Conservation (phyloP, 257 asterid species). For the Osmanthus fragrans region DNA sequence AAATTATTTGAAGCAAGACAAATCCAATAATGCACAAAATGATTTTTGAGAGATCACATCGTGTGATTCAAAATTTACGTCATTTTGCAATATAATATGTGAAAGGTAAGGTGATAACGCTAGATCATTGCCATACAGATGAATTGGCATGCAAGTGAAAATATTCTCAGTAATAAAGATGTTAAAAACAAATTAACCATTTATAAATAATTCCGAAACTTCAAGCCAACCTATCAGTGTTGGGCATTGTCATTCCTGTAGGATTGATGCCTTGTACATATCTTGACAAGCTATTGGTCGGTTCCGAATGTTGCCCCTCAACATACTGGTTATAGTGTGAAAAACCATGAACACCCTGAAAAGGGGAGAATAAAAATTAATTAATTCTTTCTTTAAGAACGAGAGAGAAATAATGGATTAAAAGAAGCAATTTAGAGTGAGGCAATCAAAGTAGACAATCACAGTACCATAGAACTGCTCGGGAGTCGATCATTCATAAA, state of each 20-base stretch:
- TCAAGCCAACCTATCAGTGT: slow-evolving; percentile 56
- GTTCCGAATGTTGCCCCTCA: slow-evolving; percentile 49
- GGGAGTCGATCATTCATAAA: slow-evolving; percentile 49
- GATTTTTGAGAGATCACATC: background rate
- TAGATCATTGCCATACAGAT: slow-evolving; percentile 9
- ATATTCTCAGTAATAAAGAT: background rate
- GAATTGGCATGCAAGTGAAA: slow-evolving; percentile 5
- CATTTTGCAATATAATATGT: background rate
- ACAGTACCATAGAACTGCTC: slow-evolving; percentile 59
- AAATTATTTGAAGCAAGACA: slow-evolving; percentile 3
- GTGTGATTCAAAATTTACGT: background rate
- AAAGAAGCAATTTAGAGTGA: slow-evolving; percentile 13
- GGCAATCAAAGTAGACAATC: slow-evolving; percentile 10
- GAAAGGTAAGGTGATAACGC: background rate
- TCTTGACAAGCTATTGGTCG: slow-evolving; percentile 40
- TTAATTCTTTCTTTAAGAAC: slow-evolving; percentile 13
- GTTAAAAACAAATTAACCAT: slow-evolving; percentile 8
- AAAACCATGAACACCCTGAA: slow-evolving; percentile 55
- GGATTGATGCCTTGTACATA: slow-evolving; percentile 50
- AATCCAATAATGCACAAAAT: slow-evolving; percentile 3
- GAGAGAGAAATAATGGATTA: slow-evolving; percentile 2
- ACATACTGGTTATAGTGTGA: slow-evolving; percentile 43
- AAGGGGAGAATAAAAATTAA: slow-evolving; percentile 24
- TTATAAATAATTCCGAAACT: slow-evolving; percentile 12
- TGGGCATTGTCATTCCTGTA: slow-evolving; percentile 39